phyloP scores from a whole-genome alignment of 2,329 filamentous ascomycete species.

The Alternaria sp. region DNA sequence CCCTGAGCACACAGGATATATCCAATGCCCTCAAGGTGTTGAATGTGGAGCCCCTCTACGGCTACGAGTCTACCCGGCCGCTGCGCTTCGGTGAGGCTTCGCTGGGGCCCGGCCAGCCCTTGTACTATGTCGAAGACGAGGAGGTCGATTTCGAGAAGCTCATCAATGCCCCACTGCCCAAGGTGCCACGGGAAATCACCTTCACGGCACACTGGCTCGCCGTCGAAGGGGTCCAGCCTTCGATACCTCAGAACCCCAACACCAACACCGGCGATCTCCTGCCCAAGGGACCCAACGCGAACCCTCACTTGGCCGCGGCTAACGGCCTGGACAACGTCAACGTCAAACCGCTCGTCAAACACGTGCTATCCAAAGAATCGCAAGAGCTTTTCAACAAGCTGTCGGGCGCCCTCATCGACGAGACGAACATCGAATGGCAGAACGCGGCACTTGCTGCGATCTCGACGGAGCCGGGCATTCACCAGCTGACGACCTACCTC shows the following conservation, averaged over 20 bases:
- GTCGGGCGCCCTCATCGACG: slow-evolving; percentile 84
- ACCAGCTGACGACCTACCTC: slow-evolving; percentile 96
- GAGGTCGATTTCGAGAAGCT: slow-evolving; percentile 99
- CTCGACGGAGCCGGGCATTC: slow-evolving; percentile 85
- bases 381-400: slow-evolving; percentile 98
- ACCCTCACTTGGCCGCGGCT: slow-evolving; percentile 81
- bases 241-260: slow-evolving; percentile 95
- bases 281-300: slow-evolving; percentile 87
- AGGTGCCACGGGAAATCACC: slow-evolving; percentile 89
- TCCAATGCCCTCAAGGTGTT: slow-evolving; percentile 83
- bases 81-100: slow-evolving; percentile 93
- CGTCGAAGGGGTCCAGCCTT: slow-evolving; percentile 95
- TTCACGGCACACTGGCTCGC: slow-evolving; percentile 98
- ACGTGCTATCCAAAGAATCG: slow-evolving; percentile 93
- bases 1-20: slow-evolving; percentile 87
- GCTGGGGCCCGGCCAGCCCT: slow-evolving; percentile 87
- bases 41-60: slow-evolving; percentile 93
- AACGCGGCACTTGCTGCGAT: slow-evolving; percentile 86
- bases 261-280: slow-evolving; percentile 85
- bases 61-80: slow-evolving; percentile 90
- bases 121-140: slow-evolving; percentile 98
- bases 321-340: slow-evolving; percentile 82
- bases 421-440: slow-evolving; percentile 84
- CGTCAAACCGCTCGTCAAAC: slow-evolving; percentile 91
- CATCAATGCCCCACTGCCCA: slow-evolving; percentile 93